A percentile compares a stretch with the other conserved stretches of the same genome.
Evolutionary conservation across 176 grass and related monocot species (phyloP).

Genomic region (Paspalum notatum): DNA sequence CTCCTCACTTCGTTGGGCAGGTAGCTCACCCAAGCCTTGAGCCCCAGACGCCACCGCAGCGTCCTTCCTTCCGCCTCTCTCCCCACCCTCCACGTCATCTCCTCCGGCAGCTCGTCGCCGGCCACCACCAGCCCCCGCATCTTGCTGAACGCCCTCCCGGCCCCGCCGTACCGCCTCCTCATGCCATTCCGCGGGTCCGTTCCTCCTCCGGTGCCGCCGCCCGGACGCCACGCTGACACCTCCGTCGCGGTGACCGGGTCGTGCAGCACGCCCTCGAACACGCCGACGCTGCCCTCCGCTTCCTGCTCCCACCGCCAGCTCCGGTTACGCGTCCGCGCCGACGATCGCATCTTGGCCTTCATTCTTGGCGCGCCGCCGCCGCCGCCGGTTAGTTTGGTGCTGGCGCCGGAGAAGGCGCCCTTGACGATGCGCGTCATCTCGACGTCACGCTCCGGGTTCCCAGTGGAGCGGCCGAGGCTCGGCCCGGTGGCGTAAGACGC

Average conservation of each 20-base stretch:
- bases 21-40: conserved; percentile 78
- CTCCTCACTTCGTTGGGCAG: conserved; percentile 73
- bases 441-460: conserved; percentile 78
- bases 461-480: conserved; percentile 83
- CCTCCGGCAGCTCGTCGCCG: conserved; percentile 70
- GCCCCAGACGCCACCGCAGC: conserved; percentile 69
- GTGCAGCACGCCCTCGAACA: conserved; percentile 83
- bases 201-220: not conserved
- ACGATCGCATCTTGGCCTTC: conserved; percentile 61
- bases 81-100: conserved; percentile 82
- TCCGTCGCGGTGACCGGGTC: conserved; percentile 69
- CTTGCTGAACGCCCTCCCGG: conserved; percentile 77
- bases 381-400: conserved; percentile 39
- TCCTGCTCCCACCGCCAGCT: conserved; percentile 98
- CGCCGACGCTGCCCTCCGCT: conserved; percentile 64
- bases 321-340: conserved; percentile 45
- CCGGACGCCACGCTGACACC: conserved; percentile 60
- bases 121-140: conserved; percentile 74
- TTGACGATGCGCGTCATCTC: conserved; percentile 70
- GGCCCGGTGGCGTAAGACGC: conserved; percentile 73
- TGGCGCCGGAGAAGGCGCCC: conserved; percentile 50
- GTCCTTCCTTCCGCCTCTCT: conserved; percentile 67
- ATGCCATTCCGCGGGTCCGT: conserved; percentile 63
- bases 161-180: conserved; percentile 54
- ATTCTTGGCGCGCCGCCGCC: conserved; percentile 17